A percentile compares a stretch with the other conserved stretches of the same genome.
These are phyloP conservation scores for Physcomitrellopsis africana DNA, from an alignment of 225 moss, liverwort and hornwort species.

Conservation along the genomic window DNA sequence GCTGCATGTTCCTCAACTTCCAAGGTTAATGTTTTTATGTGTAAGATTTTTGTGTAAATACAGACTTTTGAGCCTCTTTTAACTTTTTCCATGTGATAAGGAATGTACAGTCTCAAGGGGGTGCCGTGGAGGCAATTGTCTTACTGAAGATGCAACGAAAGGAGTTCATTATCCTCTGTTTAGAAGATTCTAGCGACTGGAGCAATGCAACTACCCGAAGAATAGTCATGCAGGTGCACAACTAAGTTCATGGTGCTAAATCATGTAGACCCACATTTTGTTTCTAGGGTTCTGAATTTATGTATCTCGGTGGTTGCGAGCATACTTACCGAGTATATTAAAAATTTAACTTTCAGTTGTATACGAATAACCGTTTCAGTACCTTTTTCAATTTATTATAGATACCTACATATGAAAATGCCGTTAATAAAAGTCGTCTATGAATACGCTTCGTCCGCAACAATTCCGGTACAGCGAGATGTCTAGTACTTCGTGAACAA, in stretches of 20 bases:
- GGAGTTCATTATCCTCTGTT: slow-evolving; percentile 89
- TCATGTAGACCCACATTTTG: background rate
- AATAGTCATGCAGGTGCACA: slow-evolving; percentile 89
- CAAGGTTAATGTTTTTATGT: slow-evolving; percentile 14
- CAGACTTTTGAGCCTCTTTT: background rate
- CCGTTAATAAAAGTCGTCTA: background rate
- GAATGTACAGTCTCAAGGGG: slow-evolving; percentile 71
- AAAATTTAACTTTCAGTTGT: too few relatives aligned
- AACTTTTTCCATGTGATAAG: slow-evolving; percentile 24
- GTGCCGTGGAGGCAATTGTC: slow-evolving; percentile 85
- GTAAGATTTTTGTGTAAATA: background rate
- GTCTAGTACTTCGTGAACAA: background rate
- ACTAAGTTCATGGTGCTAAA: background rate
- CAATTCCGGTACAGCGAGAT: background rate
- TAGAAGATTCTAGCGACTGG: slow-evolving; percentile 98
- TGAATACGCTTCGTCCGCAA: background rate
- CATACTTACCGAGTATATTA: too few relatives aligned
- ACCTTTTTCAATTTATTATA: background rate
- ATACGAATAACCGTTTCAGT: background rate
- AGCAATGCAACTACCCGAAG: slow-evolving; percentile 93
- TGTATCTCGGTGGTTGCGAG: too few relatives aligned
- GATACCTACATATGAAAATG: background rate
- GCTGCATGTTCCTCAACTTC: background rate
- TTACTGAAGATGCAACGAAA: slow-evolving; percentile 83
- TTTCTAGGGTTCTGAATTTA: too few relatives aligned